phyloP scores from a whole-genome alignment of 129 eudicot genomes.

The Artemisia argyi region DNA sequence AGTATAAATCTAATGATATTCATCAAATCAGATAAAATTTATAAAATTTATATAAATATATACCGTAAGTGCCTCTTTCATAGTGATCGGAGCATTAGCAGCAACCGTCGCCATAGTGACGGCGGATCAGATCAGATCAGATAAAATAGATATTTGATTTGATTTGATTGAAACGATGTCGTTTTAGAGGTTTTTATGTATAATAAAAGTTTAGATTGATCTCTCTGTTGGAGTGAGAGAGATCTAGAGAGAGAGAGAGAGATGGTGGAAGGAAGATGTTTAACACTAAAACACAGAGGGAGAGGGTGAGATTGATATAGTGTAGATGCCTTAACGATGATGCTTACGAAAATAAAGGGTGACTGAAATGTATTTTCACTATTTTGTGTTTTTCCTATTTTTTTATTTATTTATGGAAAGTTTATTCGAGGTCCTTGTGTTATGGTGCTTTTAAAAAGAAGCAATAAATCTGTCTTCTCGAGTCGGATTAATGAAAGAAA shows the following conservation, averaged over 20 bases:
- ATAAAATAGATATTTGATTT: slow-evolving; percentile 16
- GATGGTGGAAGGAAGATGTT: neutral
- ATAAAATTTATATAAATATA: no score
- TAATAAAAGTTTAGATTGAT: no score
- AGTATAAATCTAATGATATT: slow-evolving; percentile 8
- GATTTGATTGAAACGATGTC: slow-evolving; percentile 27
- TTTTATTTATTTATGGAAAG: neutral
- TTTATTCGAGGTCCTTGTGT: no score
- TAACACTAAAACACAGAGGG: neutral
- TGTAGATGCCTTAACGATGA: slow-evolving; percentile 5
- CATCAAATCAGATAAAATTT: neutral
- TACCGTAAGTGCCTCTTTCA: slow-evolving; percentile 98
- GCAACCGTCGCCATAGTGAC: slow-evolving; percentile 76
- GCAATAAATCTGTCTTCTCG: no score
- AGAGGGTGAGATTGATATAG: neutral
- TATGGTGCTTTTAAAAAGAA: no score
- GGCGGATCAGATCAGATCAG: slow-evolving; percentile 39
- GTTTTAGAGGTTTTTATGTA: neutral
- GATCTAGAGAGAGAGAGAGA: neutral
- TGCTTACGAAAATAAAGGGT: neutral
- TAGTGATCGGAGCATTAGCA: slow-evolving; percentile 97
- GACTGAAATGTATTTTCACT: neutral
- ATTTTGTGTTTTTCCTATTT: neutral
- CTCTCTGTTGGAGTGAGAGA: neutral
- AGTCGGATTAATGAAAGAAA: no score